These are phyloP conservation scores for Colletotrichum sp. DNA, from an alignment of 2,329 filamentous ascomycete species.

Conservation along the genomic window DNA sequence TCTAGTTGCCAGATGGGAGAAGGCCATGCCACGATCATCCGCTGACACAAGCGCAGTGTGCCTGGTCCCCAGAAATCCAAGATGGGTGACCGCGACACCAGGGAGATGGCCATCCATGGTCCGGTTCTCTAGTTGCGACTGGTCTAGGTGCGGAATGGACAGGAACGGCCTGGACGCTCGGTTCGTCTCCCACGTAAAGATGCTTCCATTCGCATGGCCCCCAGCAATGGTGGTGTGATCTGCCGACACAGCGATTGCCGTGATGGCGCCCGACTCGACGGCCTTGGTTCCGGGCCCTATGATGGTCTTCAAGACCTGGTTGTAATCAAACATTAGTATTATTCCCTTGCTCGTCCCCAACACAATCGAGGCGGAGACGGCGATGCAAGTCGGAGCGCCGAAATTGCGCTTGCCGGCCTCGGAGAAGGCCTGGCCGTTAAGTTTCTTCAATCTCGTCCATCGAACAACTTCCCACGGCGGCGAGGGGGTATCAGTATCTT, in stretches of 20 bases:
- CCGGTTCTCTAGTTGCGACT: constrained; percentile 66
- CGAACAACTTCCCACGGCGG: constrained; percentile 96
- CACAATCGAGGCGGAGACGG: constrained; percentile 86
- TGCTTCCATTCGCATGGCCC: constrained; percentile 87
- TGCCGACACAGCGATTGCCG: constrained; percentile 86
- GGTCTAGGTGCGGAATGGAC: constrained; percentile 78
- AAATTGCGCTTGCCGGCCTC: constrained; percentile 92
- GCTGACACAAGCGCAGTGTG: constrained; percentile 95
- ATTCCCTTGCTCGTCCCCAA: constrained; percentile 94
- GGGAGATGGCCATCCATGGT: constrained; percentile 83
- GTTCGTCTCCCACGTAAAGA: constrained; percentile 95
- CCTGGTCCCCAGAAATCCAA: constrained; percentile 93
- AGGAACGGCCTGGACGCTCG: constrained; percentile 87
- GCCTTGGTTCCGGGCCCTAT: constrained; percentile 94
- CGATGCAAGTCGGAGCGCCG: constrained; percentile 87
- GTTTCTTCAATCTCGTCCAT: constrained; percentile 92
- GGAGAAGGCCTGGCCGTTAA: constrained; percentile 89
- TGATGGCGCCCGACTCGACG: constrained; percentile 87
- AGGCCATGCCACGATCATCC: constrained; percentile 95
- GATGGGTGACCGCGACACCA: constrained; percentile 79
- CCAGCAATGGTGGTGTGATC: constrained; percentile 92
- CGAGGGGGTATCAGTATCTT: constrained; percentile 73
- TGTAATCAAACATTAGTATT: constrained; percentile 95
- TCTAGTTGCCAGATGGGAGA: constrained; percentile 92
- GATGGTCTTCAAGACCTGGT: constrained; percentile 92